A percentile compares a stretch with the other conserved stretches of the same genome.
These are phyloP conservation scores for Tetrahymena elliotti DNA, from an alignment of 73 alveolate species.

Conservation along the genomic window DNA sequence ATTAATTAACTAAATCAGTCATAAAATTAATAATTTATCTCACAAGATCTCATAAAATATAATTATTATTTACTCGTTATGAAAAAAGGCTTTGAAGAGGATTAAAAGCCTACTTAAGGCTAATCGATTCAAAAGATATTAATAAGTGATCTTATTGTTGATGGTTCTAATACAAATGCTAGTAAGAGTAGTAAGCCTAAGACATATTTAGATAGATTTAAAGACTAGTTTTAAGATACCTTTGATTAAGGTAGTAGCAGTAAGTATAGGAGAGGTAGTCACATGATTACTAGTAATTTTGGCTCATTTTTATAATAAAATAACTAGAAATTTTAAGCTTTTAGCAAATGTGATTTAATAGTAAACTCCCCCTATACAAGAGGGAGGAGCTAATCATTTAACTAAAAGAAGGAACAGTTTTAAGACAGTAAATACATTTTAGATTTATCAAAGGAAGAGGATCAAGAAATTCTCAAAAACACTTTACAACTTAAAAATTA, in stretches of 20 bases:
- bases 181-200: not conserved
- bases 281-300: not conserved
- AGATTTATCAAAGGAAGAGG: not conserved
- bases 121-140: not conserved
- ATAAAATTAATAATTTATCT: not conserved
- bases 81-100: not conserved
- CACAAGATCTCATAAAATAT: not conserved
- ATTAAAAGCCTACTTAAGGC: not conserved
- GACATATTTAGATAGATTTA: not conserved
- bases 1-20: not conserved
- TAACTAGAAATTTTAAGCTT: not conserved
- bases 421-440: not conserved
- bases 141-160: not conserved
- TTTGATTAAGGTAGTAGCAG: not conserved
- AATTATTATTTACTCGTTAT: too few species aligned
- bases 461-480: not conserved
- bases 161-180: not conserved
- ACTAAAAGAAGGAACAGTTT: not conserved
- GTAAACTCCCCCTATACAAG: not conserved
- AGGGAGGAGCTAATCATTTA: not conserved
- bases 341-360: not conserved
- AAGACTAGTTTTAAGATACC: not conserved
- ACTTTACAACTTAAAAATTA: not conserved
- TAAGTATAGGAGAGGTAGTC: not conserved
- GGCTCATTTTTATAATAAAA: not conserved